Evolutionary conservation across 1,139 yeast genomes (phyloP).

Genomic region (Kurtzmaniella natalensis): DNA sequence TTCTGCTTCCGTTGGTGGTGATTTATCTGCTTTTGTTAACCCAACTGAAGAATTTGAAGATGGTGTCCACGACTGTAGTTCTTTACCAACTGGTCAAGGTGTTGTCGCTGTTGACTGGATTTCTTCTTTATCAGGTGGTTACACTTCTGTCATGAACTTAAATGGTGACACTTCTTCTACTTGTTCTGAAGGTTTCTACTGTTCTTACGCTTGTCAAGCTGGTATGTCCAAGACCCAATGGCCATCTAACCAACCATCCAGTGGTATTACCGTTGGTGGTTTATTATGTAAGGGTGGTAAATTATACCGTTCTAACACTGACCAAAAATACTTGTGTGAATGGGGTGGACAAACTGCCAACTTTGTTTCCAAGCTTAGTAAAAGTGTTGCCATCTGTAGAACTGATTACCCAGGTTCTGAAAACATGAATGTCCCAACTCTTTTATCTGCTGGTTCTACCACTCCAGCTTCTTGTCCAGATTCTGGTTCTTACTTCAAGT

Average conservation of each 20-base stretch:
- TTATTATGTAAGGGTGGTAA: conserved; percentile 64
- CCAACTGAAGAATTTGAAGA: conserved; percentile 57
- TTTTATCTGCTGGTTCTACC: conserved; percentile 54
- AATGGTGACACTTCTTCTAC: conserved; percentile 62
- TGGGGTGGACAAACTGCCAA: conserved; percentile 68
- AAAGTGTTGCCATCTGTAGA: conserved; percentile 73
- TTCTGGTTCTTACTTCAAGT: conserved; percentile 54
- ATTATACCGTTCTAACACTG: conserved; percentile 63
- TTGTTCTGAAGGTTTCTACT: conserved; percentile 72
- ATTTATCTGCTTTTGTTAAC: conserved; percentile 45
- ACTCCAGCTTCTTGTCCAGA: conserved; percentile 65
- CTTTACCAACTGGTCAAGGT: conserved; percentile 71
- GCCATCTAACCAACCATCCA: conserved; percentile 69
- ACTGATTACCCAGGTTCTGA: conserved; percentile 89
- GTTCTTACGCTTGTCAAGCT: conserved; percentile 84
- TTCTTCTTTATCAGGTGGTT: conserved; percentile 59
- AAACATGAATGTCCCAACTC: conserved; percentile 80
- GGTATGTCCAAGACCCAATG: conserved; percentile 92
- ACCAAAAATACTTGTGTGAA: conserved; percentile 61
- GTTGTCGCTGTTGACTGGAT: conserved; percentile 57
- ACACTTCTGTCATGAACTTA: conserved; percentile 65
- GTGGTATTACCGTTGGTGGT: conserved; percentile 80
- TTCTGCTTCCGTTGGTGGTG: conserved; percentile 47
- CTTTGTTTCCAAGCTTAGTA: conserved; percentile 51
- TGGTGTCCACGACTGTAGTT: conserved; percentile 57